phyloP scores from a whole-genome alignment of 805 yeast species.

The Schwanniomyces occidentalis region DNA sequence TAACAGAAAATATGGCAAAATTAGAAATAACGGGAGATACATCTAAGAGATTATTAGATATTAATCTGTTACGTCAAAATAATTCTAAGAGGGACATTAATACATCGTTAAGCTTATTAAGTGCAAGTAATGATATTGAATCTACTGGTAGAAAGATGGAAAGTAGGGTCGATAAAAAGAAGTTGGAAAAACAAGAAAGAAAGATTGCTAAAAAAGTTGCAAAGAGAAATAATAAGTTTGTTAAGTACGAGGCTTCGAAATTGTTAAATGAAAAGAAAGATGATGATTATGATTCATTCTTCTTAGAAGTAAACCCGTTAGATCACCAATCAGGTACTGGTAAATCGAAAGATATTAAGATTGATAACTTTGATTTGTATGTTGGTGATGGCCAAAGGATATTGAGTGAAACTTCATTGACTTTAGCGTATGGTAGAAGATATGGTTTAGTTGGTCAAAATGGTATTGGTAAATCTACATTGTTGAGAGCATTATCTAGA shows the following conservation, averaged over 20 bases:
- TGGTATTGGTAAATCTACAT: conserved; percentile 99
- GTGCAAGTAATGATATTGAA: conserved; percentile 82
- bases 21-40: conserved; percentile 81
- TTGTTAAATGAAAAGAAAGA: conserved; percentile 63
- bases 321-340: conserved; percentile 85
- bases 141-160: conserved; percentile 91
- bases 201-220: conserved; percentile 97
- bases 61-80: conserved; percentile 61
- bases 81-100: conserved; percentile 69
- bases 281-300: conserved; percentile 91
- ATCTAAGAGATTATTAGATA: conserved; percentile 80
- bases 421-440: conserved; percentile 88
- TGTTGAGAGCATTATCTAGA: conserved; percentile 85
- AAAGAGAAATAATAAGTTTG: conserved; percentile 80
- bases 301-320: conserved; percentile 91
- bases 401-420: conserved; percentile 80
- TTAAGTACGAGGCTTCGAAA: conserved; percentile 91
- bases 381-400: conserved; percentile 97
- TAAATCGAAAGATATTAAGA: conserved; percentile 92
- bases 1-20: conserved; percentile 68
- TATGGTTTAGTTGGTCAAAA: conserved; percentile 98
- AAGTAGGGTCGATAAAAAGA: conserved; percentile 92
- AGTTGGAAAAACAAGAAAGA: conserved; percentile 94
- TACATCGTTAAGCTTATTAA: conserved; percentile 72
- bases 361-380: conserved; percentile 89